phyloP scores from a whole-genome alignment of 257 asterid genomes.

The Paulownia fortunei region DNA sequence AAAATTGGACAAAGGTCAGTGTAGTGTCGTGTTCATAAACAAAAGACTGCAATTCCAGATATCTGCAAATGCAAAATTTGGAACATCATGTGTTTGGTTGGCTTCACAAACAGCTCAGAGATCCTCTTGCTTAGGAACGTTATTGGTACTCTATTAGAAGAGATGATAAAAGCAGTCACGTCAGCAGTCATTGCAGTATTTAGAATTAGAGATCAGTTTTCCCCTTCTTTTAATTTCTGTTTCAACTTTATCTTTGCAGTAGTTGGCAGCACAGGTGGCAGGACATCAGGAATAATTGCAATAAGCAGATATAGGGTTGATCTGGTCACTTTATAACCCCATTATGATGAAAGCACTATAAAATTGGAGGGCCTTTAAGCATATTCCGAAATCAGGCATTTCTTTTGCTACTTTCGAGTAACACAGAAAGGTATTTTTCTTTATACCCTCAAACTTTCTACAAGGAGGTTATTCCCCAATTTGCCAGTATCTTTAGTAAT shows the following conservation, averaged over 20 bases:
- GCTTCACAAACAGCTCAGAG: slow-evolving; percentile 1
- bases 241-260: background rate
- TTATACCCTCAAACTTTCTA: background rate
- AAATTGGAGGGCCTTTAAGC: background rate
- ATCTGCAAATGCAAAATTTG: slow-evolving; percentile 8
- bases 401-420: background rate
- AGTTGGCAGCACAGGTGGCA: background rate
- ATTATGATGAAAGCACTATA: background rate
- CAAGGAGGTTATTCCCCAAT: background rate
- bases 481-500: background rate
- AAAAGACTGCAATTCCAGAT: background rate
- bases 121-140: background rate
- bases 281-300: background rate
- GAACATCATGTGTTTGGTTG: background rate
- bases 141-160: background rate
- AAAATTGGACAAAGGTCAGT: slow-evolving; percentile 23
- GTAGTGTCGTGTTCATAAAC: background rate
- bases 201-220: background rate
- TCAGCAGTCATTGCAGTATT: background rate
- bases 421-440: background rate
- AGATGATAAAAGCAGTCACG: background rate
- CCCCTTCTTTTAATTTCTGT: background rate
- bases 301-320: background rate
- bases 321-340: background rate
- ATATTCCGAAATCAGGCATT: background rate